Conservation (phyloP, 495 filamentous ascomycete species). For the Penicillium macrosclerotiorum region DNA sequence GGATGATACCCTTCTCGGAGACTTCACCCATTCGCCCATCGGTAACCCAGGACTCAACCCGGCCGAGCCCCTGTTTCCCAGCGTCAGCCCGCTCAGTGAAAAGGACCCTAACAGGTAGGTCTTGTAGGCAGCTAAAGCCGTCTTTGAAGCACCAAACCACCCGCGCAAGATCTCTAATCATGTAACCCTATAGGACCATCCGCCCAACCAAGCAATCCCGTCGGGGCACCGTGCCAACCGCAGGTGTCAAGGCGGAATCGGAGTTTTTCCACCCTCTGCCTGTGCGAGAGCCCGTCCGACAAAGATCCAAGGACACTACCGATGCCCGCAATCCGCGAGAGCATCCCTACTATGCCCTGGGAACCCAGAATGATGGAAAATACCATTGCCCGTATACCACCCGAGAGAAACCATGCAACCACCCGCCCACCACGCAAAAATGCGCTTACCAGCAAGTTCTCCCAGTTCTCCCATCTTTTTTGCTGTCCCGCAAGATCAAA, state of each 20-base stretch:
- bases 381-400: conserved; percentile 86
- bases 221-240: background rate
- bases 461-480: background rate
- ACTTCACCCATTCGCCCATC: conserved; percentile 36
- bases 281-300: conserved; percentile 36
- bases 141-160: no score
- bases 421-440: conserved; percentile 87
- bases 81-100: conserved; percentile 40
- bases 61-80: conserved; percentile 43
- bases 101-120: conserved; percentile 48
- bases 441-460: conserved; percentile 90
- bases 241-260: conserved; percentile 22
- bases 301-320: conserved; percentile 46
- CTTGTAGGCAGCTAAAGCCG: no score
- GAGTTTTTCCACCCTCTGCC: conserved; percentile 41
- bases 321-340: conserved; percentile 66
- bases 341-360: conserved; percentile 74
- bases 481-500: background rate
- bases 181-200: conserved; percentile 1
- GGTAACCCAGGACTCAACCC: conserved; percentile 39
- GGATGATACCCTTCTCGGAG: conserved; percentile 42
- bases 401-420: conserved; percentile 69
- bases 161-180: no score
- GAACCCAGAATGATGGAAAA: conserved; percentile 67
- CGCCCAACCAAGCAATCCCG: conserved; percentile 15